A percentile compares a stretch with the other conserved stretches of the same genome.
These are phyloP conservation scores for Blastobotrys ciferrii DNA, from an alignment of 1,139 yeast species.

Conservation along the genomic window DNA sequence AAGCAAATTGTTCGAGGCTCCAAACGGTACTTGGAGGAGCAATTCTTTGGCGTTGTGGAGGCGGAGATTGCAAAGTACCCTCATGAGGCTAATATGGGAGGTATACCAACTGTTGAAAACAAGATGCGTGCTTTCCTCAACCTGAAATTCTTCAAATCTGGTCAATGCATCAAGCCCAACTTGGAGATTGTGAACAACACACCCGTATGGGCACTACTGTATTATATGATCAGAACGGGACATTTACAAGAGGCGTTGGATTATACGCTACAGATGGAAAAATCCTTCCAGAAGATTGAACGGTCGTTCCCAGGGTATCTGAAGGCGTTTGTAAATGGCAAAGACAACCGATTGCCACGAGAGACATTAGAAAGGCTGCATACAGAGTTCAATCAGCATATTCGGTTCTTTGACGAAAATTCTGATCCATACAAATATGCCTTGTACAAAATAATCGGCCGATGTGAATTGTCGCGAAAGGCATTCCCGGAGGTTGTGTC, in stretches of 20 bases:
- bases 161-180: conserved; percentile 50
- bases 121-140: conserved; percentile 67
- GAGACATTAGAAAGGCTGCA: conserved; percentile 70
- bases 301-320: conserved; percentile 79
- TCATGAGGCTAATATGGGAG: conserved; percentile 52
- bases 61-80: conserved; percentile 64
- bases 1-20: conserved; percentile 56
- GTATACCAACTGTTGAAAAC: conserved; percentile 68
- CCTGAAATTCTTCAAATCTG: conserved; percentile 40
- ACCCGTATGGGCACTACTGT: conserved; percentile 91
- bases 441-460: conserved; percentile 85
- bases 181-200: conserved; percentile 69
- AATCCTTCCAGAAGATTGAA: conserved; percentile 75
- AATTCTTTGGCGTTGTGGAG: conserved; percentile 74
- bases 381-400: conserved; percentile 81
- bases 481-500: conserved; percentile 71
- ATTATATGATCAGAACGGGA: conserved; percentile 83
- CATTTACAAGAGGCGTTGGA: conserved; percentile 73
- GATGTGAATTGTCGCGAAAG: conserved; percentile 79
- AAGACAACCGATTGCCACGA: conserved; percentile 54
- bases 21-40: conserved; percentile 63
- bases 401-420: conserved; percentile 60
- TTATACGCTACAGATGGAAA: conserved; percentile 50
- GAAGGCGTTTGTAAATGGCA: conserved; percentile 66
- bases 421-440: conserved; percentile 90